These are phyloP conservation scores for Quambalaria eucalypti DNA, from an alignment of 1,284 basidiomycete species.

Conservation along the genomic window DNA sequence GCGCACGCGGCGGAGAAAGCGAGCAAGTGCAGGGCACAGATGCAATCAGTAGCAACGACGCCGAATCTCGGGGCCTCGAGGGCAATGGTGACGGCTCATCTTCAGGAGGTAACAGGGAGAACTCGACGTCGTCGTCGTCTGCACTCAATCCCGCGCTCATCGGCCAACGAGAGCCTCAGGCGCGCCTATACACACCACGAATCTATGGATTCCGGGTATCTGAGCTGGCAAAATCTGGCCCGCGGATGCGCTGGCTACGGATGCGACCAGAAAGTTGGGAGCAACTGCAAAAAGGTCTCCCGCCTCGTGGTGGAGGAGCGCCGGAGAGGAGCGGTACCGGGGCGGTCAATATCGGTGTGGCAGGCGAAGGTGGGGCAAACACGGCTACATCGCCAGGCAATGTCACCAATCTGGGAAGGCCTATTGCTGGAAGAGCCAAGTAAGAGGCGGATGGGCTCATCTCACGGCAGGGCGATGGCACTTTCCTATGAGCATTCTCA, in stretches of 20 bases:
- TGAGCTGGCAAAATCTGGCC: slow-evolving; percentile 67
- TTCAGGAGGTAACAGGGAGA: neutral
- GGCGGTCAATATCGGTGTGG: neutral
- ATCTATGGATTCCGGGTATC: slow-evolving; percentile 71
- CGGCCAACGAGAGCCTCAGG: slow-evolving; percentile 23
- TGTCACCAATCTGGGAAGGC: neutral
- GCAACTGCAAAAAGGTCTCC: slow-evolving; percentile 58
- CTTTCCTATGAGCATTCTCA: no score
- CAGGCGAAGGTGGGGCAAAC: neutral
- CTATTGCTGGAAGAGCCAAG: slow-evolving; percentile 1
- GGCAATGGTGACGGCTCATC: no score
- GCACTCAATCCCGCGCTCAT: slow-evolving; percentile 16
- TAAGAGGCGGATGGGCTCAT: no score
- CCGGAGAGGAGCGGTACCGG: neutral
- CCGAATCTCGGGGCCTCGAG: neutral
- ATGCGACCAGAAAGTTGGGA: slow-evolving; percentile 68
- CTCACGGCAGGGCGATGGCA: no score
- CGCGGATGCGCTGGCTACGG: slow-evolving; percentile 92
- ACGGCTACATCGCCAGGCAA: neutral
- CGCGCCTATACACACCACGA: slow-evolving; percentile 71
- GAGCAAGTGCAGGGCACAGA: slow-evolving; percentile 8
- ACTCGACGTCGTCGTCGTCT: neutral
- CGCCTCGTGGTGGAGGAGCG: neutral
- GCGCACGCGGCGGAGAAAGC: slow-evolving; percentile 3
- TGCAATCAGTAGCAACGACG: neutral